Evolutionary conservation across 2,329 filamentous ascomycete genomes (phyloP), one percentile per base, ranked within the genome.

Genomic region (Erysiphe pulchra): DNA sequence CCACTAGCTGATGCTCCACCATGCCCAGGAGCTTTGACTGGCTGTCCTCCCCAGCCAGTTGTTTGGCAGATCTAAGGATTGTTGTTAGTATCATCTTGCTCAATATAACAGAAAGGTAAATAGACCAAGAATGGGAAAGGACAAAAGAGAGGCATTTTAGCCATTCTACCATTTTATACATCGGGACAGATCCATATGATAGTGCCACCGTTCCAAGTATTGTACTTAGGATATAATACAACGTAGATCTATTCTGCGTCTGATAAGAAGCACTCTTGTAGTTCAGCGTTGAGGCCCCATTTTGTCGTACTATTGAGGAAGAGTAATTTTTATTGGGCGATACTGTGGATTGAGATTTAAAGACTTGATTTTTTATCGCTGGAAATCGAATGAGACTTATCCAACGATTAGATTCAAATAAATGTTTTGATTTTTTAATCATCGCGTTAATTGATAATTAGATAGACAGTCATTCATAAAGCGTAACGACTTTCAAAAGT

Each of bases 1-100:
- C 65, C 67, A 48, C 65, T 67, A 48, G 69, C 28, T 5, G 31
- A 16, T 8, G 11, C 63, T 43, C 62, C 61, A 42, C 66, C 66
- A 63, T 83, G 78, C 41, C 73, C 73, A 17, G 78, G 72, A 13
- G 84, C 84, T 58, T 85, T 83, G 51, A 94, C 73, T 31, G 87
- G 87, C 59, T 93, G 84, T 37, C 87, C 87, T 55, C 84, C 84
- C 84, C 84, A 95, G 55, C 87, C 81, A 12, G 79, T 86, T 14
- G 80, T 81, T 64, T 80, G 75, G 63, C 81, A 87, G 57, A 87
- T 85, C 75, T 82, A 52, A 16, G 30, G 24, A 28, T 28, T 28
- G 4, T 8, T 5, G 7, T 28, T 28, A 28, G 24, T 8, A 28
- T 28, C 24, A 6, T 28, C 24, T 28, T 28, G 24, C 24, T 28